Evolutionary conservation across 192 early-diverging fungal species (phyloP).

Genomic region (Phycomyces nitens): DNA sequence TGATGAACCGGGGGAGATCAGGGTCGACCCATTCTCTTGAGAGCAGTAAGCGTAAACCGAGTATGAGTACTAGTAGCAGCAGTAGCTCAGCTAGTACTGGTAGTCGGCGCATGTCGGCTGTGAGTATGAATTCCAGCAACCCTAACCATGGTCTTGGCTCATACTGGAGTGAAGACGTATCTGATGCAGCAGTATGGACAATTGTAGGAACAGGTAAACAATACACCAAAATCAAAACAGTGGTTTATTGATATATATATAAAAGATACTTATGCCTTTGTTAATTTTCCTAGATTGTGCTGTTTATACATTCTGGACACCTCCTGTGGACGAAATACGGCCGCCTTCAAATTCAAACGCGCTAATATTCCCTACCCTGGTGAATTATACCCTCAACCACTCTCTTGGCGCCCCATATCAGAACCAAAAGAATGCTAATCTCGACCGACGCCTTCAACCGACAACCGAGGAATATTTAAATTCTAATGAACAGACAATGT

Average conservation of each 20-base stretch:
- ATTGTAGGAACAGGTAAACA: slow-evolving; percentile 77
- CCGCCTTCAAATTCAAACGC: not conserved
- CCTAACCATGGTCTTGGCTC: slow-evolving; percentile 39
- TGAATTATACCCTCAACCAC: not conserved
- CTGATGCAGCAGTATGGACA: slow-evolving; percentile 91
- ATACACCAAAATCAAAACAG: too few relatives aligned
- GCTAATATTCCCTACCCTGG: not conserved
- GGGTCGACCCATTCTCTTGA: not conserved
- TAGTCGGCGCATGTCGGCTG: slow-evolving; percentile 5
- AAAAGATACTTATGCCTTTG: not conserved
- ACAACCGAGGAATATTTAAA: not conserved
- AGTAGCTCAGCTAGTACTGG: not conserved
- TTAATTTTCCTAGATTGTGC: slow-evolving; percentile 43
- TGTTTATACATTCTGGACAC: slow-evolving; percentile 49
- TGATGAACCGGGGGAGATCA: not conserved
- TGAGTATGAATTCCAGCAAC: not conserved
- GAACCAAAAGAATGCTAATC: too few relatives aligned
- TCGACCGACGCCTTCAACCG: not conserved
- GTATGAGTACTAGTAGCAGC: slow-evolving; percentile 18
- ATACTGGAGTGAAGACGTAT: slow-evolving; percentile 75
- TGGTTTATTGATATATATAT: too few relatives aligned
- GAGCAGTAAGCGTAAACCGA: slow-evolving; percentile 20
- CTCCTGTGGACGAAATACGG: slow-evolving; percentile 23
- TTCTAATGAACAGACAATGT: slow-evolving; percentile 38
- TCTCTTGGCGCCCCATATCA: too few relatives aligned